Percentiles rank a stretch among this genome's conserved stretches.
phyloP scores from a whole-genome alignment of 495 filamentous ascomycete species.

The Daldinia vernicosa region DNA sequence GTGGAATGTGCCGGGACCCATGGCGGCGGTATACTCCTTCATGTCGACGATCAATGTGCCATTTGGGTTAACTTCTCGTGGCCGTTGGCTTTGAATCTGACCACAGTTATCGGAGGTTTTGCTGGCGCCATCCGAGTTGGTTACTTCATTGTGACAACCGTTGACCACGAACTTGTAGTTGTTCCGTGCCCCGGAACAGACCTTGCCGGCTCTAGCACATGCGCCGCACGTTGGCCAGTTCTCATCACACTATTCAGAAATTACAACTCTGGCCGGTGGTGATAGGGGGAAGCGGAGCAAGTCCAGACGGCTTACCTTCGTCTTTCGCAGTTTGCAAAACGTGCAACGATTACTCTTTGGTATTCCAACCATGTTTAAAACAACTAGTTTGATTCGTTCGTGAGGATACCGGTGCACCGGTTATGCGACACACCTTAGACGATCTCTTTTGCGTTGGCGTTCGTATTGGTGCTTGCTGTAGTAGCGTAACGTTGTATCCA shows the following conservation, averaged over 20 bases:
- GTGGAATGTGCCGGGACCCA: conserved; percentile 33
- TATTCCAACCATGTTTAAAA: conserved; percentile 41
- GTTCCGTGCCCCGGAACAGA: conserved; percentile 46
- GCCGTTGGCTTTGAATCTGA: conserved; percentile 10
- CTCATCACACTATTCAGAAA: conserved; percentile 51
- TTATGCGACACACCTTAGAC: conserved; percentile 5
- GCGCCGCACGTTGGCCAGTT: conserved; percentile 54
- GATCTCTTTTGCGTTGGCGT: not conserved
- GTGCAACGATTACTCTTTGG: conserved; percentile 47
- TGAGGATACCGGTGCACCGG: conserved; percentile 8
- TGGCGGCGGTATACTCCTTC: conserved; percentile 30
- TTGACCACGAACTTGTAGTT: conserved; percentile 49
- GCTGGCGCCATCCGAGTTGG: conserved; percentile 20
- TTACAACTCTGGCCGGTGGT: conserved; percentile 4
- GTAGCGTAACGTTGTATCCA: conserved; percentile 21
- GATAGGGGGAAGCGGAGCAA: not conserved
- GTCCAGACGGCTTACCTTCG: conserved; percentile 32
- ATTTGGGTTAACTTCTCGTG: conserved; percentile 13
- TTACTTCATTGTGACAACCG: conserved; percentile 41
- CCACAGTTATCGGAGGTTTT: conserved; percentile 10
- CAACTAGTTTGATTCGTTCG: not conserved
- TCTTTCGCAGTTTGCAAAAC: conserved; percentile 45
- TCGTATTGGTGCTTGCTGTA: conserved; percentile 8
- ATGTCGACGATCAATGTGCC: conserved; percentile 31
- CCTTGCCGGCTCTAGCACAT: conserved; percentile 49